Percentiles rank a stretch among this genome's conserved stretches.
These are phyloP conservation scores for Lachancea mirantina DNA, from an alignment of 805 yeast genomes.

Conservation along the genomic window DNA sequence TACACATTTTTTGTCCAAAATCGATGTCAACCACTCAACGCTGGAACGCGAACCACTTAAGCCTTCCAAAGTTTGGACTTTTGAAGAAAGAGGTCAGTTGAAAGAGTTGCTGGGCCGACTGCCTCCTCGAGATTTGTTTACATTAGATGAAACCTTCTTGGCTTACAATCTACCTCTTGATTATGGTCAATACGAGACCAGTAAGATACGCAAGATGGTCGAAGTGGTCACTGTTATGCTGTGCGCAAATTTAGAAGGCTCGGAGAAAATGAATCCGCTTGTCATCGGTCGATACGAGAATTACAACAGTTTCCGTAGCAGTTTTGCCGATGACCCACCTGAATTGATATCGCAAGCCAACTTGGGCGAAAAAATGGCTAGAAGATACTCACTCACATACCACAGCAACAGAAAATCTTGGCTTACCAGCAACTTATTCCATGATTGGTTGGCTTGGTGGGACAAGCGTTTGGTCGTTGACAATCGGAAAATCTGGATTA, in stretches of 20 bases:
- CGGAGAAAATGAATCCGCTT: conserved; percentile 54
- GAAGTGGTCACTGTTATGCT: conserved; percentile 50
- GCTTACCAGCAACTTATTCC: conserved; percentile 56
- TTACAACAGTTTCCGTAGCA: conserved; percentile 35
- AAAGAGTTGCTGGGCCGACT: conserved; percentile 41
- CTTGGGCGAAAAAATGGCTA: conserved; percentile 40
- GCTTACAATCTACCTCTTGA: conserved; percentile 56
- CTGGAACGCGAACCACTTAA: conserved; percentile 38
- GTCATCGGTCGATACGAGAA: conserved; percentile 53
- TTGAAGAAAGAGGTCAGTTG: conserved; percentile 48
- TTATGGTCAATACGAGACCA: conserved; percentile 41
- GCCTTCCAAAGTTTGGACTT: conserved; percentile 51
- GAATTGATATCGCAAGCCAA: conserved; percentile 23
- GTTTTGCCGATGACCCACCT: conserved; percentile 26
- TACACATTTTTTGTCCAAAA: conserved; percentile 38
- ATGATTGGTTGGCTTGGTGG: conserved; percentile 52
- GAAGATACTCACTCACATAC: conserved; percentile 45
- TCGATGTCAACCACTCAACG: conserved; percentile 46
- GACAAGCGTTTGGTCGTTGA: conserved; percentile 48
- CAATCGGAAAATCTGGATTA: conserved; percentile 45
- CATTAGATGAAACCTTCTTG: conserved; percentile 53
- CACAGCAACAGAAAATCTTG: conserved; percentile 56
- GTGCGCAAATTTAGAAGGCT: conserved; percentile 56
- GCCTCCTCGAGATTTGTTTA: conserved; percentile 46
- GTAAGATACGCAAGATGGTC: conserved; percentile 30